phyloP scores from a whole-genome alignment of 2,329 filamentous ascomycete genomes.

The Immersiporthe knoxdaviesiana region DNA sequence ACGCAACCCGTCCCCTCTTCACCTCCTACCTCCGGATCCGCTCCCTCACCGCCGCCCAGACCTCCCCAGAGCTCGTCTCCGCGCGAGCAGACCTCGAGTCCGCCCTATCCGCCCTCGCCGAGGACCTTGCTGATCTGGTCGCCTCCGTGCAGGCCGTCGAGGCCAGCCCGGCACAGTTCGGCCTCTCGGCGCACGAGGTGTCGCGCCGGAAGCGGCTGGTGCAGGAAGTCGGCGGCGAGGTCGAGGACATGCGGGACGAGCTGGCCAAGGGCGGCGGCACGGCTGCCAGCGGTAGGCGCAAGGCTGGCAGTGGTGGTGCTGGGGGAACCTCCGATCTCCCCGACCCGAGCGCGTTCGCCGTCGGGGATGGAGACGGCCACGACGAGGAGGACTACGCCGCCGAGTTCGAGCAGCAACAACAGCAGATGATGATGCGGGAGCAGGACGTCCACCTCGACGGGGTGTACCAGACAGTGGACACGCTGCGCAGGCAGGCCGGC shows the following conservation, averaged over 20 bases:
- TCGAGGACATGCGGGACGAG: conserved; percentile 88
- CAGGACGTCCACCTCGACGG: conserved; percentile 93
- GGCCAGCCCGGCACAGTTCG: conserved; percentile 83
- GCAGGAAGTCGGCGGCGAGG: conserved; percentile 84
- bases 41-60: conserved; percentile 72
- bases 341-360: conserved; percentile 59
- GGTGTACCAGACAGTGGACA: conserved; percentile 91
- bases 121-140: conserved; percentile 87
- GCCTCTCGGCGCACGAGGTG: conserved; percentile 82
- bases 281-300: conserved; percentile 25
- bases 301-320: conserved; percentile 40
- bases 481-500: conserved; percentile 84
- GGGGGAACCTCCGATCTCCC: conserved; percentile 50
- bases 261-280: conserved; percentile 61
- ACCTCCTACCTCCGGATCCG: conserved; percentile 95
- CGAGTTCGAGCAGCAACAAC: conserved; percentile 88
- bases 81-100: conserved; percentile 71
- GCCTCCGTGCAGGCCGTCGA: conserved; percentile 88
- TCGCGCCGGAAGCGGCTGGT: conserved; percentile 79
- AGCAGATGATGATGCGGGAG: conserved; percentile 88
- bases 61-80: conserved; percentile 82
- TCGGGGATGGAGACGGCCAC: conserved; percentile 52
- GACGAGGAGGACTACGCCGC: conserved; percentile 68
- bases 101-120: conserved; percentile 69
- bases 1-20: conserved; percentile 82